Evolutionary conservation across 495 filamentous ascomycete species (phyloP), one percentile per base, ranked within the genome.

Genomic region (Evansstolkia leycettana): DNA sequence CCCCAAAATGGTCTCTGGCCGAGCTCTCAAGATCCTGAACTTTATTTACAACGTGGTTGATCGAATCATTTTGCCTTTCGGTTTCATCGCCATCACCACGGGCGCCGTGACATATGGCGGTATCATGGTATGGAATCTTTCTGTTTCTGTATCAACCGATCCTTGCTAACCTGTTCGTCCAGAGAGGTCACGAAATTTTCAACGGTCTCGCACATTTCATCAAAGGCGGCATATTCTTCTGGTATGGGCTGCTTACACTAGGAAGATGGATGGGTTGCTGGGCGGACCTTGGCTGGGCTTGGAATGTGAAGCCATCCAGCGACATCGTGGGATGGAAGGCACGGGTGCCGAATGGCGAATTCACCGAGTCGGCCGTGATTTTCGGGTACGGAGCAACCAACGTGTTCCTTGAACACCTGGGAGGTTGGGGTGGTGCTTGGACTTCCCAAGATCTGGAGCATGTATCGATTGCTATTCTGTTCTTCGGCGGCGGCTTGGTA

Each of bases 151-250:
- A 12, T 5, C 7, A 3, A 8, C 5, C 6, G 10, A 7, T 18
- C 15, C 17, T 7, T 12, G 37, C 38, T 39, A 39, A 39, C 24
- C 5, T 17, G 14, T 31, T n/a, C 27, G 11, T 33, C 9, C 42
- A 78, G 73, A 70, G 74, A 46, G 72, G 63, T 8, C 48, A 51
- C 23, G 62, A 68, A 14, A 58, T 92, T 32, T 90, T 94, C 68
- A 88, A 80, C 47, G 84, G 87, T 4, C 65, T 94, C 24, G 89
- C 90, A 20, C 90, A 96, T 56, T 92, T 83, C 57, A 82, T 95
- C 54, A 98, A 96, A 52, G 90, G 89, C 35, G 84, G 85, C n/a
- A 83, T 96, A 38, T 98, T 98, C 62, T 84, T 95, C 58, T 85
- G 85, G 80, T 86, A 94, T 40, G 90, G 90, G 12, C 51, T 94